Conservation (phyloP, 371 early-diverging fungal species). For the Lichtheimia hyalospora region DNA sequence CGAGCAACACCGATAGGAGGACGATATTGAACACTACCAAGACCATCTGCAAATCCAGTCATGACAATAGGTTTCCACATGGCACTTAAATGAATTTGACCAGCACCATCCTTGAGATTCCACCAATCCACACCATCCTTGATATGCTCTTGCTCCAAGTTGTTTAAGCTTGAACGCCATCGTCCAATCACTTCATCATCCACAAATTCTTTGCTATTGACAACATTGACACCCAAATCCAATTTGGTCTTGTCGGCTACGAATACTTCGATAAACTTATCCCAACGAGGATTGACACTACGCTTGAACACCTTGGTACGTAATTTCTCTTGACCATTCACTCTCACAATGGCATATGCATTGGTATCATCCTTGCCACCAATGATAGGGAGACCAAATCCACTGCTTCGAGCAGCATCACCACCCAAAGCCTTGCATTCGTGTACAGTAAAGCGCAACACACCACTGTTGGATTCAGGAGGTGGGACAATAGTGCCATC, state of each 20-base stretch:
- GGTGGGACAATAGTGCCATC: conserved; percentile 47
- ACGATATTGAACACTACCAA: conserved; percentile 41
- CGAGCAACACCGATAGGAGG: conserved; percentile 85
- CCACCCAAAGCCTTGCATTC: conserved; percentile 52
- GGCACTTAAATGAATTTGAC: conserved; percentile 51
- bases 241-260: conserved; percentile 43
- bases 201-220: conserved; percentile 25
- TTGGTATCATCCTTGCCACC: conserved; percentile 38
- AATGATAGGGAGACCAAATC: conserved; percentile 39
- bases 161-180: conserved; percentile 26
- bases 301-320: conserved; percentile 51
- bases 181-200: conserved; percentile 35
- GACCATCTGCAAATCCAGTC: conserved; percentile 45
- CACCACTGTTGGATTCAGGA: conserved; percentile 50
- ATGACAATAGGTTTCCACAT: conserved; percentile 62
- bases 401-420: conserved; percentile 25
- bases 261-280: conserved; percentile 46
- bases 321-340: conserved; percentile 39
- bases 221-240: conserved; percentile 31
- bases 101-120: conserved; percentile 40
- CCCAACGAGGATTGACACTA: conserved; percentile 56
- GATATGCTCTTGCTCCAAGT: conserved; percentile 32
- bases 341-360: conserved; percentile 46
- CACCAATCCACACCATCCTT: conserved; percentile 55
- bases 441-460: conserved; percentile 53